Evolutionary conservation across 2,329 filamentous ascomycete species (phyloP), one percentile per base, ranked within the genome.

Genomic region (Graphiopsis chlorocephala): DNA sequence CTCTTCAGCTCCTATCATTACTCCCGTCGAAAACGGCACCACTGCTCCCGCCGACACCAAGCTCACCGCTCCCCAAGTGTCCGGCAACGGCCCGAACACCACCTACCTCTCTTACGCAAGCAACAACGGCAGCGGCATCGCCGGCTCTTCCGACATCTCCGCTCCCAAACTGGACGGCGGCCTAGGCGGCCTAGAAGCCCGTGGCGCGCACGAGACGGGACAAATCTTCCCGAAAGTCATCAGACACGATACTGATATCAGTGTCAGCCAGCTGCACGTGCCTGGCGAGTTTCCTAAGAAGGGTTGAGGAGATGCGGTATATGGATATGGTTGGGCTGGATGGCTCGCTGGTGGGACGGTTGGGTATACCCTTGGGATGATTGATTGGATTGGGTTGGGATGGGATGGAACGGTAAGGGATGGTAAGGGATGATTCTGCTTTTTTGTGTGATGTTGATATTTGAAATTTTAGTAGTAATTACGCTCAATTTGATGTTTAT

Each of bases 261-360:
- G 77, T 29, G 85, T 90, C 52, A 87, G 86, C 63, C 84, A 88
- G 72, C 77, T 92, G 59, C 88, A 90, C 72, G 84, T 92, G 20
- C 90, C 90, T 3, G 90, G 90, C 12, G 83, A 88, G 69, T 92
- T 72, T 52, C 71, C 62, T 6, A 59, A 64, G 53, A 64, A 35
- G 52, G 52, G 1, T 17, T 55, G 26, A 33, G 20, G 28, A 33
- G 15, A 20, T 55, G 26, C 8, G 14, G 4, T 50, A n/a, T 10
- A 11, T 8, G 26, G 28, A 23, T 33, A 33, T 20, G 28, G 52
- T 20, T 35, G 26, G 52, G 4, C 5, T 20, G 28, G 28, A 12
- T 35, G 29, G 52, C 7, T n/a, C 6, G 11, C 26, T 26, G n/a
- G n/a, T 55, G 50, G 48, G 17, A 10, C 15, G 52, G 29, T 25